phyloP scores from a whole-genome alignment of 306 rosid genomes.

The Carpinus fangiana region DNA sequence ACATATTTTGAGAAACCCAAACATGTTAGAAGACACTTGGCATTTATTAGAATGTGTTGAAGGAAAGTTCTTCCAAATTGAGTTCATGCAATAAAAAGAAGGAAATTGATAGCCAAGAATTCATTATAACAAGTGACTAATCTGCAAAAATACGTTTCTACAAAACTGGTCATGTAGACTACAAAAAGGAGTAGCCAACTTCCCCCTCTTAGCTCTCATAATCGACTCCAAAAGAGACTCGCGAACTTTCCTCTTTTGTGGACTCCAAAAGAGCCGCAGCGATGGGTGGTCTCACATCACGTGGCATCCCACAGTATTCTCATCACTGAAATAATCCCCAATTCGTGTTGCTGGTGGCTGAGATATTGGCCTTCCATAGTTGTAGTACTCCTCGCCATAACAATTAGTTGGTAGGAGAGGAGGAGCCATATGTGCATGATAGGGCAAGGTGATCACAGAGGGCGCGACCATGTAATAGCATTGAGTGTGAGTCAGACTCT shows the following conservation, averaged over 20 bases:
- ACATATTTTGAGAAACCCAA: no score
- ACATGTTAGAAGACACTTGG: no score
- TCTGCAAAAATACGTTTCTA: neutral
- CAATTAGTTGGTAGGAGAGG: conserved; percentile 7
- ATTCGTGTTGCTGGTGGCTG: conserved; percentile 29
- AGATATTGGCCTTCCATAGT: conserved; percentile 10
- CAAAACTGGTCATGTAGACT: neutral
- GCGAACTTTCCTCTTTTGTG: neutral
- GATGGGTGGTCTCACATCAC: conserved; percentile 32
- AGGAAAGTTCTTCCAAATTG: no score
- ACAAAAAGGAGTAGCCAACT: conserved; percentile 15
- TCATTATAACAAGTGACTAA: neutral
- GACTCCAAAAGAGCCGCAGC: neutral
- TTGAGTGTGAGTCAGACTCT: conserved; percentile 19
- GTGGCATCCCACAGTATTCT: conserved; percentile 41
- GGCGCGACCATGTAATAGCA: conserved; percentile 36
- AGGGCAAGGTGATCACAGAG: conserved; percentile 29
- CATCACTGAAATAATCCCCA: conserved; percentile 47
- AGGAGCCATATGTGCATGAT: conserved; percentile 17
- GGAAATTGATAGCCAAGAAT: neutral
- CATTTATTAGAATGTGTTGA: no score
- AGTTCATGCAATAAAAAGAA: neutral
- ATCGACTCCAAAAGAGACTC: neutral
- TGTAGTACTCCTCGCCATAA: conserved; percentile 18
- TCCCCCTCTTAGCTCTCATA: neutral